Evolutionary conservation across 345 rosid species (phyloP).

Genomic region (Theobroma cacao): DNA sequence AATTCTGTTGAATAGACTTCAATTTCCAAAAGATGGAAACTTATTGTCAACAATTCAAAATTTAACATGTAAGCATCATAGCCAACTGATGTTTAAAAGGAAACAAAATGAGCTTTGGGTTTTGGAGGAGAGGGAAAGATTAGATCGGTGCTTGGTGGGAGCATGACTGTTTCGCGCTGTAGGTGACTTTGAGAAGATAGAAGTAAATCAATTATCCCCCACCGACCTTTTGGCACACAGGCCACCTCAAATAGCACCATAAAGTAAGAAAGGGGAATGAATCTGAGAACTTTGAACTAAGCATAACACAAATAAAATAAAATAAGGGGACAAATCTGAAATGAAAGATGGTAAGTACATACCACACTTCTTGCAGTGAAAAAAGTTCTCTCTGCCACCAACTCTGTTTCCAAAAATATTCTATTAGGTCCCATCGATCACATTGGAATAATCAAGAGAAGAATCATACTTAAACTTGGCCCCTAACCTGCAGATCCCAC

Average conservation of each 20-base stretch:
- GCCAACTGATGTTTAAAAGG: too few relatives aligned
- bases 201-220: too few relatives aligned
- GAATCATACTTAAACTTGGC: neutral
- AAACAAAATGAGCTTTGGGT: too few relatives aligned
- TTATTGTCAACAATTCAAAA: too few relatives aligned
- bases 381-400: slow-evolving; percentile 81
- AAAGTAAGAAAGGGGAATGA: neutral
- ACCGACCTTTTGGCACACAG: neutral
- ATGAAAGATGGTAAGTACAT: slow-evolving; percentile 21
- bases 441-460: neutral
- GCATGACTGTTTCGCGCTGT: too few relatives aligned
- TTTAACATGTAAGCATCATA: too few relatives aligned
- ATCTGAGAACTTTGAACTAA: neutral
- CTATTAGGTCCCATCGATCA: slow-evolving; percentile 3
- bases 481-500: slow-evolving; percentile 94
- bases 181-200: too few relatives aligned
- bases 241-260: too few relatives aligned
- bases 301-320: neutral
- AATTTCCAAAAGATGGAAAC: too few relatives aligned
- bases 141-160: too few relatives aligned
- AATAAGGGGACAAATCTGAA: neutral
- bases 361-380: slow-evolving; percentile 97
- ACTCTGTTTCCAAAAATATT: slow-evolving; percentile 46
- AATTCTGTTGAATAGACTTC: too few relatives aligned
- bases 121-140: too few relatives aligned